Evolutionary conservation across 495 filamentous ascomycete species (phyloP), one percentile per base, ranked within the genome.

Genomic region (Penicillium arizonense): DNA sequence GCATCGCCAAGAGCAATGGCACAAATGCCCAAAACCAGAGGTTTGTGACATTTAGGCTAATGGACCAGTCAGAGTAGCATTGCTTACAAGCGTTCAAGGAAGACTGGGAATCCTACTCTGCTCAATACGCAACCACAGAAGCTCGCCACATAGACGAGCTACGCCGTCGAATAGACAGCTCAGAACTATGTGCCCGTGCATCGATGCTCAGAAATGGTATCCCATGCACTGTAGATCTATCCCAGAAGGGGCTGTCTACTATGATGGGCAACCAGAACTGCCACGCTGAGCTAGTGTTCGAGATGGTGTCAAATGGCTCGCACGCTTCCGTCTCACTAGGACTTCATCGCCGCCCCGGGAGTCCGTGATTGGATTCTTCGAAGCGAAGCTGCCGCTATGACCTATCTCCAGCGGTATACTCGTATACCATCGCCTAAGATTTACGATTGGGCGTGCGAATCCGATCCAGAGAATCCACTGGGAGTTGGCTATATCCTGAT

Each of bases 401-500:
- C 38, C 35, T 62, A 60, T 30, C 61, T 63, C 8, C 50, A 62
- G 41, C 26, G 38, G n/a, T 50, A 53, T 18, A 39, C 54, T 42
- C 46, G 12, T 13, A 47, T 53, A 33, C 59, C 18, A 44, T 49
- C 52, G 47, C 61, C 44, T 18, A 52, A 41, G 44, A 50, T 33
- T 46, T 62, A 44, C 39, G 41, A n/a, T 21, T 63, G 12, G 44
- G 52, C 28, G 35, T 44, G 18, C 8, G 49, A 44, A 37, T 52
- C 33, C 9, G 55, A 63, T 49, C 53, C 55, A 18, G 20, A 18
- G 3, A 72, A 73, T 28, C 28, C 56, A 2, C 58, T 70, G 37
- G 67, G 68, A 13, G 40, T 52, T 13, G 32, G 21, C 13, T 73
- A 66, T 36, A 63, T 76, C 38, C 40, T 75, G 16, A 65, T 72